A percentile compares a stretch with the other conserved stretches of the same genome.
Conservation (phyloP, 148 eudicot genomes). For the Fagopyrum homotropicum region DNA sequence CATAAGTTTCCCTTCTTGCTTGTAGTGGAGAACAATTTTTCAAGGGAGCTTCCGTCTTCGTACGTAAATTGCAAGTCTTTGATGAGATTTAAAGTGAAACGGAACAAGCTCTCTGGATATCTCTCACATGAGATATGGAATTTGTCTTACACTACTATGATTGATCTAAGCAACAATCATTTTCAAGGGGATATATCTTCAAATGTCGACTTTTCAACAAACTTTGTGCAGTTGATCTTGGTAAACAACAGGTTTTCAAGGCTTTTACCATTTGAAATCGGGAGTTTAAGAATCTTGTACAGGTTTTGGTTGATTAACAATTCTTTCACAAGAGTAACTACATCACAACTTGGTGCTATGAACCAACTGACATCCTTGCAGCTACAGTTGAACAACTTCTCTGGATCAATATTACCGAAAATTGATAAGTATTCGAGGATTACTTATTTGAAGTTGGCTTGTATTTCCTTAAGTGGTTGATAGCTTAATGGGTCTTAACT, state of each 20-base stretch:
- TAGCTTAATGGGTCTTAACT: slow-evolving; percentile 52
- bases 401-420: slow-evolving; percentile 58
- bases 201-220: slow-evolving; percentile 35
- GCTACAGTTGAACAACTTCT: too few species aligned
- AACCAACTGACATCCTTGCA: too few species aligned
- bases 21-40: slow-evolving; percentile 63
- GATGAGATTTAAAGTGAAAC: slow-evolving; percentile 57
- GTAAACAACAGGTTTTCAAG: too few species aligned
- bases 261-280: too few species aligned
- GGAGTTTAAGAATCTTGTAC: too few species aligned
- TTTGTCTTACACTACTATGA: slow-evolving; percentile 46
- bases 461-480: slow-evolving; percentile 54
- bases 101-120: slow-evolving; percentile 56
- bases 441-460: slow-evolving; percentile 66
- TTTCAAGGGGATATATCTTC: slow-evolving; percentile 55
- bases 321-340: too few species aligned
- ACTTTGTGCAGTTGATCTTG: background rate
- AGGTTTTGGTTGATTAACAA: too few species aligned
- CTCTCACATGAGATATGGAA: slow-evolving; percentile 72
- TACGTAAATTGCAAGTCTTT: slow-evolving; percentile 62
- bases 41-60: slow-evolving; percentile 51
- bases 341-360: too few species aligned
- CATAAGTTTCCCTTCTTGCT: slow-evolving; percentile 46
- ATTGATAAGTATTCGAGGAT: slow-evolving; percentile 51
- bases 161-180: slow-evolving; percentile 68